Evolutionary conservation across 1,139 yeast species (phyloP).

Genomic region (Ogataea hybrid): DNA sequence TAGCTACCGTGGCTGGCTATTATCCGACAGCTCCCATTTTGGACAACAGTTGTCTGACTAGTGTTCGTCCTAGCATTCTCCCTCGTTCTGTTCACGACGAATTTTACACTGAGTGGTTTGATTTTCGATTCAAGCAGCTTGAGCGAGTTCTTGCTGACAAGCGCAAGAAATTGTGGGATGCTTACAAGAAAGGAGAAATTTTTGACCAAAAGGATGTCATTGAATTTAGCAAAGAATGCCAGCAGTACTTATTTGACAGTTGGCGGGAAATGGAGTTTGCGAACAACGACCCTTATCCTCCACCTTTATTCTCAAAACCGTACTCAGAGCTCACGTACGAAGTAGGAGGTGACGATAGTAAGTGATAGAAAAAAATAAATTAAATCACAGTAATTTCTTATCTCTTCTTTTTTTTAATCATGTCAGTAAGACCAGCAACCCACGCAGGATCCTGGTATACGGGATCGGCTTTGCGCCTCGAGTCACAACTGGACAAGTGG

Average conservation of each 20-base stretch:
- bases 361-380: neutral
- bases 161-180: constrained; percentile 23
- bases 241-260: constrained; percentile 25
- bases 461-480: constrained; percentile 41
- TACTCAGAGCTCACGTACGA: constrained; percentile 19
- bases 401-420: neutral
- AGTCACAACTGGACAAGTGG: constrained; percentile 47
- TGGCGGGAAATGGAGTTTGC: constrained; percentile 33
- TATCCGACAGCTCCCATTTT: constrained; percentile 34
- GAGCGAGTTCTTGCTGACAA: constrained; percentile 34
- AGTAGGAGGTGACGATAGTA: neutral
- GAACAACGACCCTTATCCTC: constrained; percentile 29
- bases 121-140: constrained; percentile 37
- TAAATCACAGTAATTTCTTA: neutral
- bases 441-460: constrained; percentile 93
- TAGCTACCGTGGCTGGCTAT: constrained; percentile 30
- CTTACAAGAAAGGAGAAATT: constrained; percentile 18
- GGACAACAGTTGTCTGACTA: constrained; percentile 36
- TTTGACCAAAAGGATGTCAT: constrained; percentile 29
- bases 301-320: constrained; percentile 25
- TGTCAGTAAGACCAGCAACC: constrained; percentile 46
- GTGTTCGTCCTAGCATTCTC: constrained; percentile 37
- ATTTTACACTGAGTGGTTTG: constrained; percentile 38
- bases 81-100: constrained; percentile 35
- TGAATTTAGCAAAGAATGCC: constrained; percentile 25